Base-by-base conservation (phyloP, 768 basidiomycete genomes). In the Neoboletus subvelutipes region DNA sequence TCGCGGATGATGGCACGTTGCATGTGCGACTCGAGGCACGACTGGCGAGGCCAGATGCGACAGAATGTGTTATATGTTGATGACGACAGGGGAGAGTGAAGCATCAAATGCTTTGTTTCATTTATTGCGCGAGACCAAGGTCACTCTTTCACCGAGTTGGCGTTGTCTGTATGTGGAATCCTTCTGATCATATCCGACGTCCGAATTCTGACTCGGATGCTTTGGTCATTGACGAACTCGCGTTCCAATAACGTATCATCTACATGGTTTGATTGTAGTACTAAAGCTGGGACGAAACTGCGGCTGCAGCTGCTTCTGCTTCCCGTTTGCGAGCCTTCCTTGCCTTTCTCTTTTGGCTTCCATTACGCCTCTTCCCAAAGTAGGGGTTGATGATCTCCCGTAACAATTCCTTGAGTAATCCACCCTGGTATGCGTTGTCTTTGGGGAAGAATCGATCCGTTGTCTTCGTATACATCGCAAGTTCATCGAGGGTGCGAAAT, bases 61-160 rank as follows among this genome's bases (percentile, higher is more conserved):
- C 68, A 18, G 79, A 80, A 2, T 82, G 81, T 58, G 66, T 78
- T 7, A 76, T 83, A 47, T 80, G 77, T 48, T 82, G 60, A 67
- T 55, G 20, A 18, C 3, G 20, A 10, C 20, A 33, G 17, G 36
- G 20, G 22, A 0, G 31, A 33, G 24, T 10, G 33, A 13, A 31
- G 20, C 20, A 28, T 11, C 15, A 9, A 11, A 17, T 17, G 4
- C 3, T 15, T 15, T 33, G 10, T 11, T 29, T 24, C n/a, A 33
- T 34, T 12, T 17, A 17, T 6, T 31, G 28, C 17, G 18, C 26
- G n/a, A 10, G 26, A 20, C 34, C 26, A 22, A 54, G 36, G 26
- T 29, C 13, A 2, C 24, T 3, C n/a, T 29, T 9, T 18, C 48
- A 8, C 26, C 11, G 36, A n/a, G 49, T 17, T 13, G 31, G 20